Conservation (phyloP, 345 rosid species). For the Punica granatum region DNA sequence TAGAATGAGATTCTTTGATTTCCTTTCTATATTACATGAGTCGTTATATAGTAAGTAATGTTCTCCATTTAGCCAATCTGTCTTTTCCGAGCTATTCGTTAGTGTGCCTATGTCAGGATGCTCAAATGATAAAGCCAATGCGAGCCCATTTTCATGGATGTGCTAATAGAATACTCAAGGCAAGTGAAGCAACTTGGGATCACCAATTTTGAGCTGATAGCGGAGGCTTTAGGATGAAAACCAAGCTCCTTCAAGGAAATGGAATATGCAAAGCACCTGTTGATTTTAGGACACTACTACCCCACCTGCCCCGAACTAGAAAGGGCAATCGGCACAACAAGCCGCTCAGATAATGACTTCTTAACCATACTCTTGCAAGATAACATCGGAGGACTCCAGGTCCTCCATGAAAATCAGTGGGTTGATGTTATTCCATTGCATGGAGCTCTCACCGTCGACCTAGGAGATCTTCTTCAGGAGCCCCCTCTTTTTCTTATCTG, state of each 20-base stretch:
- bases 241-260: slow-evolving; percentile 21
- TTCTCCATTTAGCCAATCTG: too few species aligned
- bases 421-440: slow-evolving; percentile 26
- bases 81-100: too few species aligned
- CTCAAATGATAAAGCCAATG: not conserved
- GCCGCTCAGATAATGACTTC: slow-evolving; percentile 23
- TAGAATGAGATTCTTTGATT: not conserved
- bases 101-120: too few species aligned
- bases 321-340: slow-evolving; percentile 22
- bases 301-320: slow-evolving; percentile 45
- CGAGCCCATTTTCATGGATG: slow-evolving; percentile 18
- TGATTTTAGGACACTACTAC: slow-evolving; percentile 30
- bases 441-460: slow-evolving; percentile 27
- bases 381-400: slow-evolving; percentile 42
- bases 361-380: slow-evolving; percentile 42
- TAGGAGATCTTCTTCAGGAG: slow-evolving; percentile 35
- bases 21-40: not conserved
- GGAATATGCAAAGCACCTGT: slow-evolving; percentile 18
- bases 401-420: slow-evolving; percentile 36
- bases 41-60: too few species aligned
- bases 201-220: slow-evolving; percentile 22
- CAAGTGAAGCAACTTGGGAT: slow-evolving; percentile 16
- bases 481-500: too few species aligned
- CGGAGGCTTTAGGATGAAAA: slow-evolving; percentile 35
- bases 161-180: slow-evolving; percentile 19